Evolutionary conservation across 192 early-diverging fungal species (phyloP), one percentile per base, ranked within the genome.

Genomic region (Rhizophagus clarus): DNA sequence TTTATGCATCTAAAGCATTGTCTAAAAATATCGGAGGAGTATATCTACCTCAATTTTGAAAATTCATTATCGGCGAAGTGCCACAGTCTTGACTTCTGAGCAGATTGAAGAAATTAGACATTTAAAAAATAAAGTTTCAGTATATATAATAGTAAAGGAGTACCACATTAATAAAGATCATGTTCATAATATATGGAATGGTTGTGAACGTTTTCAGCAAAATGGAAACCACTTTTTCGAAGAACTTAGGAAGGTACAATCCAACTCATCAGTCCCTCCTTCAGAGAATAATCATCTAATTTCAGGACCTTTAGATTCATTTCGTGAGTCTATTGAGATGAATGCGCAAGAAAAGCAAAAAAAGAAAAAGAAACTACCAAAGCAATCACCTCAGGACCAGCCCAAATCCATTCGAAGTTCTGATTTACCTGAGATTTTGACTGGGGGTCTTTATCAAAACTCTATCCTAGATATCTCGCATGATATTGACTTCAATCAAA

Each of bases 101-200:
- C 67, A 69, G 20, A 69, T 69, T 15, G 31, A 69, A 69, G 67
- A 69, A 69, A 69, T 69, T 69, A 69, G 67, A 69, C 17, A 29
- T 29, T 28, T 69, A 4, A 69, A 69, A 69, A 69, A 69, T 69
- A 69, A 69, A 28, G 67, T 69, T 37, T 28, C 31, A 1, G 34
- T 34, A 29, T 69, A 69, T 28, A 34, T 34, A 5, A 34, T 34
- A 34, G 32, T 34, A 34, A 34, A 34, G 32, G 32, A 34, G 32
- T 34, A 37, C 31, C 10, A 69, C 31, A 69, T 61, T 61, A 34
- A 34, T 34, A 34, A 34, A 34, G 6, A 34, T 2, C 32, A 2
- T 34, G 32, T 34, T 34, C 32, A 34, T 34, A 5, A 34, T 34
- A 34, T 34, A 34, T 34, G 2, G 32, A 34, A 34, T 5, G 2